phyloP scores from a whole-genome alignment of 768 basidiomycete species.

The Auricularia auricula-judae region DNA sequence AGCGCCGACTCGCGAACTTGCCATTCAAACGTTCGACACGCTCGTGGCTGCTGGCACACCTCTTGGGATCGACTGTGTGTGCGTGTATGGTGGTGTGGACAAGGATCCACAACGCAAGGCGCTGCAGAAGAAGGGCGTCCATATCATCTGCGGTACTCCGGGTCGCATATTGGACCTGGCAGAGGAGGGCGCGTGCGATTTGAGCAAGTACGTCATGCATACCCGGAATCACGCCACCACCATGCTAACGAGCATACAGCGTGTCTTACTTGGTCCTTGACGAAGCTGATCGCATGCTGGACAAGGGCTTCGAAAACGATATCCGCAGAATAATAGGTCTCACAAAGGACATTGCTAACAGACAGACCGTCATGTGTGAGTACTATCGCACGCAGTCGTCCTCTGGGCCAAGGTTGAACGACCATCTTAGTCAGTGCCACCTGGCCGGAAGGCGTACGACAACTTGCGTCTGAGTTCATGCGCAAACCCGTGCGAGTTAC shows the following conservation, averaged over 20 bases:
- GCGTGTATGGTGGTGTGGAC: conserved; percentile 90
- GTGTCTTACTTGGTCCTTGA: conserved; percentile 90
- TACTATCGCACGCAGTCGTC: neutral
- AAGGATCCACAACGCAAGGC: conserved; percentile 73
- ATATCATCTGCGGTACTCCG: conserved; percentile 91
- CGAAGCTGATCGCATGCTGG: conserved; percentile 97
- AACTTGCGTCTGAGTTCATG: conserved; percentile 82
- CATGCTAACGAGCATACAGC: conserved; percentile 24
- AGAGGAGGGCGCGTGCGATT: conserved; percentile 73
- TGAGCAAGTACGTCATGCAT: conserved; percentile 36
- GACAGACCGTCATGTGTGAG: conserved; percentile 94
- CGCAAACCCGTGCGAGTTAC: conserved; percentile 78
- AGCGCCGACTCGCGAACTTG: conserved; percentile 92
- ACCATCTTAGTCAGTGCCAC: conserved; percentile 75
- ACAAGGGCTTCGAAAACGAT: conserved; percentile 97
- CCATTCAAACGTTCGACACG: conserved; percentile 87
- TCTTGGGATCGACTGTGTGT: conserved; percentile 70
- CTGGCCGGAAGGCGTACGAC: conserved; percentile 91
- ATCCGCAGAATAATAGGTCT: conserved; percentile 80
- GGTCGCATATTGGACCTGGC: conserved; percentile 90
- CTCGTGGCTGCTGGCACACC: conserved; percentile 62
- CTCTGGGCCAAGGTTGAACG: too few species aligned
- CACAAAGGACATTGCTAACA: conserved; percentile 51
- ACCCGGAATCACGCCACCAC: neutral
- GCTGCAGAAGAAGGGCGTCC: conserved; percentile 40